Conservation (phyloP, 441 rosid genomes). For the Sinapis alba region DNA sequence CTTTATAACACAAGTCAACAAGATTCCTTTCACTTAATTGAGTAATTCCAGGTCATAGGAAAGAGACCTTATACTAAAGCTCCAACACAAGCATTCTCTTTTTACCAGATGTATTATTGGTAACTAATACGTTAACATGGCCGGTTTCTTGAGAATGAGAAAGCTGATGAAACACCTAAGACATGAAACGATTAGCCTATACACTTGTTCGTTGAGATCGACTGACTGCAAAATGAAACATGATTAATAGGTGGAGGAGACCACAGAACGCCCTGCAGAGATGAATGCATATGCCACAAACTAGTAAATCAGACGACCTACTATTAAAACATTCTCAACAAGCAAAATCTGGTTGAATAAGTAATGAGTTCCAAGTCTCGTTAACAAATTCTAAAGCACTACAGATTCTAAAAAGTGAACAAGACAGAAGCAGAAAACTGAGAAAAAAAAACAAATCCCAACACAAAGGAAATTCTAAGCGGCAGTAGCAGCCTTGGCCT, state of each 20-base stretch:
- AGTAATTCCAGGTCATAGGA: slow-evolving; percentile 2
- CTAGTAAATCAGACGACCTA: not conserved
- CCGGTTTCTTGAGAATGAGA: not conserved
- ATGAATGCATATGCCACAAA: not conserved
- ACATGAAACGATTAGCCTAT: too few species aligned
- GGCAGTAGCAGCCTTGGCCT: slow-evolving; percentile 57
- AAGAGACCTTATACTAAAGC: slow-evolving; percentile 22
- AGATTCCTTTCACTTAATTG: slow-evolving; percentile 1
- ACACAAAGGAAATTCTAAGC: slow-evolving; percentile 17
- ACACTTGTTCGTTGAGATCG: not conserved
- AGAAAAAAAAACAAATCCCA: not conserved
- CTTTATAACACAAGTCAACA: slow-evolving; percentile 15
- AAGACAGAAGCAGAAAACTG: slow-evolving; percentile 13
- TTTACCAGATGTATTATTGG: not conserved
- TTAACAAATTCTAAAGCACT: not conserved
- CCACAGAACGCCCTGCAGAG: not conserved
- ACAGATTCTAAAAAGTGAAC: slow-evolving; percentile 1
- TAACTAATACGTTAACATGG: not conserved
- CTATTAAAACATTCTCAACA: not conserved
- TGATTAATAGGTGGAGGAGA: not conserved
- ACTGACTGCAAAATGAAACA: not conserved
- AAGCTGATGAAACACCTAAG: not conserved
- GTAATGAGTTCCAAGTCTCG: not conserved
- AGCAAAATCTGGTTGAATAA: not conserved
- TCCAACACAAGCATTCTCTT: slow-evolving; percentile 18